Percentiles rank a stretch among this genome's conserved stretches.
phyloP scores from a whole-genome alignment of 441 rosid genomes.

The Erysimum cheiri region DNA sequence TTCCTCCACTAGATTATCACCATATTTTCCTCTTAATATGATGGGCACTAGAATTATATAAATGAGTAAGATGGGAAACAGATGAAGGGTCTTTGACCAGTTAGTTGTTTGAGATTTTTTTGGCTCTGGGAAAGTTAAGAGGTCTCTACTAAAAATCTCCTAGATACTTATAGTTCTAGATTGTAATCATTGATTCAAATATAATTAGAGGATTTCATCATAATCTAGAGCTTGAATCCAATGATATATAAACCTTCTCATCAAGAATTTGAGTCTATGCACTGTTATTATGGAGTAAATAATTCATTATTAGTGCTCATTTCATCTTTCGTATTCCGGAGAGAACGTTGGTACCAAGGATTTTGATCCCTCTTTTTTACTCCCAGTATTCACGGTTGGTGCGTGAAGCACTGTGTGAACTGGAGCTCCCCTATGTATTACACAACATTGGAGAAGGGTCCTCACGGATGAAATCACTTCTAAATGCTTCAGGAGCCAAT shows the following conservation, averaged over 20 bases:
- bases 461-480: slow-evolving; percentile 49
- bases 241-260: not conserved
- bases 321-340: not conserved
- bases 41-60: not conserved
- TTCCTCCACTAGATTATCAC: not conserved
- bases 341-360: not conserved
- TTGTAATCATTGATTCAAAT: not conserved
- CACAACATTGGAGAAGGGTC: slow-evolving; percentile 81
- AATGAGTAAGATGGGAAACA: not conserved
- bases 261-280: not conserved
- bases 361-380: slow-evolving; percentile 13
- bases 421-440: slow-evolving; percentile 84
- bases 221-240: not conserved
- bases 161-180: not conserved
- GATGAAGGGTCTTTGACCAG: not conserved
- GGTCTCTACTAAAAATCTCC: not conserved
- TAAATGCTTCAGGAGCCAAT: slow-evolving; percentile 63
- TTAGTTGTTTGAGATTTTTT: not conserved
- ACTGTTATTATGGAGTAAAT: not conserved
- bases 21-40: not conserved
- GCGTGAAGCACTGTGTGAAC: slow-evolving; percentile 83
- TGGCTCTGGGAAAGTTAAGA: not conserved
- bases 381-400: slow-evolving; percentile 77
- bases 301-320: not conserved
- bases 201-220: not conserved